Evolutionary conservation across 805 yeast genomes (phyloP).

Genomic region (Cyberlindnera saturnus): DNA sequence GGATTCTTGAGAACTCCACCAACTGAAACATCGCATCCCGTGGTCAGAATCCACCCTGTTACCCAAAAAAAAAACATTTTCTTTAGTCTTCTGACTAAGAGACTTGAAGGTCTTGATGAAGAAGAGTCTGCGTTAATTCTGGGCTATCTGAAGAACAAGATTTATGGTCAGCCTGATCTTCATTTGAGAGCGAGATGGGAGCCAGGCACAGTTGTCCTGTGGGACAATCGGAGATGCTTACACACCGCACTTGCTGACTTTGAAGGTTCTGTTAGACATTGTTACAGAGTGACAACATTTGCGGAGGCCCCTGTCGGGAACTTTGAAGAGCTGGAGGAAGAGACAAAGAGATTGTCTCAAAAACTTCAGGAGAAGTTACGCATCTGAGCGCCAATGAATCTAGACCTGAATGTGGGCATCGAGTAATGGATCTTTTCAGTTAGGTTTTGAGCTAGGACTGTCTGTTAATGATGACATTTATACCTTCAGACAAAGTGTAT

Average conservation of each 20-base stretch:
- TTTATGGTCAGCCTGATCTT: conserved; percentile 48
- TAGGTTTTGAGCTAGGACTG: too few relatives aligned
- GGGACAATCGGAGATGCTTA: conserved; percentile 72
- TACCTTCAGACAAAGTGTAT: too few relatives aligned
- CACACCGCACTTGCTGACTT: conserved; percentile 74
- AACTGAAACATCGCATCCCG: conserved; percentile 50
- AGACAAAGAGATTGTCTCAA: neutral
- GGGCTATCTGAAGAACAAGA: conserved; percentile 47
- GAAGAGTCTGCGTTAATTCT: conserved; percentile 64
- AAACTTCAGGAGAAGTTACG: neutral
- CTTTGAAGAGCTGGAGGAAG: conserved; percentile 30
- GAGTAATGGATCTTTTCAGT: too few relatives aligned
- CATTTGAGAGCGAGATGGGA: conserved; percentile 70
- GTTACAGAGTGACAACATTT: conserved; percentile 64
- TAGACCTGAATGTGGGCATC: too few relatives aligned
- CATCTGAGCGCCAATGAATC: too few relatives aligned
- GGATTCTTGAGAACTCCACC: conserved; percentile 64
- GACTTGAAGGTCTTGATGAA: conserved; percentile 63
- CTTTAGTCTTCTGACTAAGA: conserved; percentile 57
- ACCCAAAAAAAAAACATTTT: conserved; percentile 53
- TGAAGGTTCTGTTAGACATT: conserved; percentile 68
- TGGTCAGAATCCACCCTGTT: conserved; percentile 72
- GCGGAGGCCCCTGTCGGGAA: conserved; percentile 63
- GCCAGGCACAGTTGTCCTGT: conserved; percentile 61
- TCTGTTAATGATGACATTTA: too few relatives aligned